Evolutionary conservation across 2,329 filamentous ascomycete genomes (phyloP), one percentile per base, ranked within the genome.

Genomic region (Botrytis elliptica): DNA sequence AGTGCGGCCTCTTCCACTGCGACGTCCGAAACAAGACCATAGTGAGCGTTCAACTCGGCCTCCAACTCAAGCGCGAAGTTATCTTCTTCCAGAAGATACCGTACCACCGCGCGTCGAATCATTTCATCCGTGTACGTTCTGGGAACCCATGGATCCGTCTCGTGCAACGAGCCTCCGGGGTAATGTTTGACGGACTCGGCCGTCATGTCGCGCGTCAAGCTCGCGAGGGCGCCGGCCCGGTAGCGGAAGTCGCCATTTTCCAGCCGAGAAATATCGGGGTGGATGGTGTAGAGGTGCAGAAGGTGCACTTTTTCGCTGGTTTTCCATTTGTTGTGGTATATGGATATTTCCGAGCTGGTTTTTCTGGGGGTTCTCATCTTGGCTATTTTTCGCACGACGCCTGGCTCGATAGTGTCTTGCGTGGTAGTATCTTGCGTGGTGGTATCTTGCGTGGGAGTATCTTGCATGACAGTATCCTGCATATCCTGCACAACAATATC

Each of bases 221-320:
- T 9, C 10, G 1, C n/a, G 1, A 7, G 0, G 36, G 0, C 10
- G 29, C 20, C 52, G 16, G 3, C 0, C 4, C 25, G 1, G 57
- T 36, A 7, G 29, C 12, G 0, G 2, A 36, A 2, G 0, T 0
- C 0, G 29, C 20, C 22, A 33, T 33, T 33, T 33, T 3, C 33
- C 33, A 33, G 33, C 33, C 33, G 33, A 33, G 33, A 33, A 33
- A 33, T 0, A 33, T 33, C 33, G 33, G 33, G 33, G 33, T 33
- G 33, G 33, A 3, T 33, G 33, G 33, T 33, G 33, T 33, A 33
- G 33, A 33, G 33, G 33, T 33, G 0, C 33, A 33, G 33, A 33
- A 33, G 33, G 33, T 4, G 33, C 33, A 33, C 33, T 33, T 33
- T 33, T 33, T 33, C 33, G 33, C 33, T 3, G 33, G 33, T 3